A percentile compares a stretch with the other conserved stretches of the same genome.
These are phyloP conservation scores for Gossypium rotundifolium DNA, from an alignment of 345 rosid genomes.

Conservation along the genomic window DNA sequence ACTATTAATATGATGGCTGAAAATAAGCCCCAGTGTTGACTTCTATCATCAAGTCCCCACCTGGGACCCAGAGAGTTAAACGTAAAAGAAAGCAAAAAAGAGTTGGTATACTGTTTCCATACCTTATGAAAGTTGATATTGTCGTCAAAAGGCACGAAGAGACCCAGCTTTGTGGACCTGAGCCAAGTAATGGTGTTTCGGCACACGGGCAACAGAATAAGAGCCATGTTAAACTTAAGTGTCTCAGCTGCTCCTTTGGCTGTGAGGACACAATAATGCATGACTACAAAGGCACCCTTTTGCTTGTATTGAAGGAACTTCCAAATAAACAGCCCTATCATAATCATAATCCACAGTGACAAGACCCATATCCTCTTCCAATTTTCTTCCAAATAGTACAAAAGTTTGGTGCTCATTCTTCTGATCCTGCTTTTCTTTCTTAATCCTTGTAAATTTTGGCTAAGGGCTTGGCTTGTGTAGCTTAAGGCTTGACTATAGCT, in stretches of 20 bases:
- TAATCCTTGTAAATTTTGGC: conserved; percentile 95
- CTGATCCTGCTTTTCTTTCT: conserved; percentile 46
- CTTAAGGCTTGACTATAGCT: conserved; percentile 95
- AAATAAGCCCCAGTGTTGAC: conserved; percentile 15
- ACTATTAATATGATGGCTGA: no score
- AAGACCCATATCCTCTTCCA: conserved; percentile 96
- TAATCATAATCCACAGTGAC: conserved; percentile 65
- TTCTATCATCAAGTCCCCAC: conserved; percentile 15
- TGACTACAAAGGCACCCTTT: conserved; percentile 56
- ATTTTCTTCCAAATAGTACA: conserved; percentile 73
- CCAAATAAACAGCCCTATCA: conserved; percentile 85
- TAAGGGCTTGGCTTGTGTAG: conserved; percentile 95
- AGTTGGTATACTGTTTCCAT: conserved; percentile 3
- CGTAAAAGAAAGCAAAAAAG: conserved; percentile 26
- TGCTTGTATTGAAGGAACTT: conserved; percentile 79
- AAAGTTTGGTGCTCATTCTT: conserved; percentile 42
- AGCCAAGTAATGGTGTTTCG: conserved; percentile 96
- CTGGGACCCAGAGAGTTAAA: conserved; percentile 28
- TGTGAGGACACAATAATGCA: conserved; percentile 91
- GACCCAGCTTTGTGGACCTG: conserved; percentile 69
- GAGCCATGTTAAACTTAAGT: conserved; percentile 93
- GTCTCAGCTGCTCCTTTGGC: conserved; percentile 98
- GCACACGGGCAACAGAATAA: conserved; percentile 89
- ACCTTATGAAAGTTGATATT: conserved; percentile 99
- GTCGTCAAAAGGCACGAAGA: conserved; percentile 86